phyloP scores from a whole-genome alignment of 73 alveolate species.

The Paramecium tetraurelia region DNA sequence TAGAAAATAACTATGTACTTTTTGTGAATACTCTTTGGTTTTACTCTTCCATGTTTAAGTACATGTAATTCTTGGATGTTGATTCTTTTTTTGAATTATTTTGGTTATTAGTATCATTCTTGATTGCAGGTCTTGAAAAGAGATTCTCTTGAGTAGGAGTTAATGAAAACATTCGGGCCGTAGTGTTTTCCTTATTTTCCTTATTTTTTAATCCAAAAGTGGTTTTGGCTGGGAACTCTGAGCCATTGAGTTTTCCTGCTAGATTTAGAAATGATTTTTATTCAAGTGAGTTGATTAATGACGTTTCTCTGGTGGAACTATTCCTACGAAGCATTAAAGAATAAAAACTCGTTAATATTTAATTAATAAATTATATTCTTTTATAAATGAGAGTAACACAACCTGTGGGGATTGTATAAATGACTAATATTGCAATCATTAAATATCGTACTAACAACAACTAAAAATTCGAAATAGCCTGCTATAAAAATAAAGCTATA shows the following conservation, averaged over 20 bases:
- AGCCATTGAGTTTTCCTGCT: neutral
- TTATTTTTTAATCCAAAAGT: neutral
- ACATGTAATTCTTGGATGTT: neutral
- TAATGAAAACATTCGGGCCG: neutral
- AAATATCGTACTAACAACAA: constrained; percentile 69
- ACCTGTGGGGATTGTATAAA: constrained; percentile 78
- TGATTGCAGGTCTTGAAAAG: neutral
- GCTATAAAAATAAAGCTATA: constrained; percentile 93
- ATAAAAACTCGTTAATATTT: neutral
- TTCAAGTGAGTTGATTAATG: neutral
- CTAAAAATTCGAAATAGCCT: constrained; percentile 90
- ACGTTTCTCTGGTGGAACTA: neutral
- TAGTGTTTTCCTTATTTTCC: neutral
- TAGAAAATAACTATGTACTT: neutral
- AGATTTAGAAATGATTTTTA: neutral
- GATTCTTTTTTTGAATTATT: neutral
- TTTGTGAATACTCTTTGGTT: neutral
- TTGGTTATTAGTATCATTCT: neutral
- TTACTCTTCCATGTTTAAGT: neutral
- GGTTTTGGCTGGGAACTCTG: neutral
- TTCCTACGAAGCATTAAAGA: neutral
- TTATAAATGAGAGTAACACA: constrained; percentile 44
- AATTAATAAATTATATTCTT: neutral
- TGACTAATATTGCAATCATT: constrained; percentile 90
- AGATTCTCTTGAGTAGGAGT: neutral